These are phyloP conservation scores for Epichloe glyceriae DNA, from an alignment of 2,329 filamentous ascomycete genomes.

Conservation along the genomic window DNA sequence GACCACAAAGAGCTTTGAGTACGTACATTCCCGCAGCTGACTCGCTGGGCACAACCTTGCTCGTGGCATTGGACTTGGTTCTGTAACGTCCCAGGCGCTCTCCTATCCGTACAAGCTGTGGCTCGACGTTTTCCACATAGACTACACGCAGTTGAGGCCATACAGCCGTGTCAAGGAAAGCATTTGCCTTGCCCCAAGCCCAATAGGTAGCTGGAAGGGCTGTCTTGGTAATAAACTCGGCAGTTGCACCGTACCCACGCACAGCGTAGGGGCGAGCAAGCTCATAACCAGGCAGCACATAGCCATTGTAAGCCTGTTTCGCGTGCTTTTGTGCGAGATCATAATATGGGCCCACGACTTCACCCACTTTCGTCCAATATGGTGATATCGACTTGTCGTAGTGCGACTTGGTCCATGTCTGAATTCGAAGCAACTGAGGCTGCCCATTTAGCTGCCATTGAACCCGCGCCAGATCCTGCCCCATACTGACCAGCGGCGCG, in stretches of 20 bases:
- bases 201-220: slow-evolving; percentile 60
- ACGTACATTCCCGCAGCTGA: slow-evolving; percentile 1
- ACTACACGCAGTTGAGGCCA: slow-evolving; percentile 71
- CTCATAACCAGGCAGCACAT: slow-evolving; percentile 63
- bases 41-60: neutral
- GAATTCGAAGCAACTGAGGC: slow-evolving; percentile 58
- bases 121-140: slow-evolving; percentile 87
- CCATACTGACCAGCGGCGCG: slow-evolving; percentile 57
- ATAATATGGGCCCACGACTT: slow-evolving; percentile 58
- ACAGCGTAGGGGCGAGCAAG: slow-evolving; percentile 61
- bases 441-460: slow-evolving; percentile 72
- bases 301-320: slow-evolving; percentile 55
- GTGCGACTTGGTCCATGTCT: slow-evolving; percentile 44
- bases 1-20: neutral
- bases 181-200: slow-evolving; percentile 54
- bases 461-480: slow-evolving; percentile 48
- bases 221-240: slow-evolving; percentile 53
- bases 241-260: slow-evolving; percentile 53
- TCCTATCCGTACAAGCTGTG: slow-evolving; percentile 83
- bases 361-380: slow-evolving; percentile 50
- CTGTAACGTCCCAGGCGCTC: slow-evolving; percentile 72
- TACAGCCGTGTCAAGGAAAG: slow-evolving; percentile 62
- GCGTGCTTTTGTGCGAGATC: slow-evolving; percentile 48
- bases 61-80: slow-evolving; percentile 21
- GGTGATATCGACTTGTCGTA: slow-evolving; percentile 64